Percentiles rank a stretch among this genome's conserved stretches.
phyloP scores from a whole-genome alignment of 2,329 filamentous ascomycete species.

The Penicillium concentricum region DNA sequence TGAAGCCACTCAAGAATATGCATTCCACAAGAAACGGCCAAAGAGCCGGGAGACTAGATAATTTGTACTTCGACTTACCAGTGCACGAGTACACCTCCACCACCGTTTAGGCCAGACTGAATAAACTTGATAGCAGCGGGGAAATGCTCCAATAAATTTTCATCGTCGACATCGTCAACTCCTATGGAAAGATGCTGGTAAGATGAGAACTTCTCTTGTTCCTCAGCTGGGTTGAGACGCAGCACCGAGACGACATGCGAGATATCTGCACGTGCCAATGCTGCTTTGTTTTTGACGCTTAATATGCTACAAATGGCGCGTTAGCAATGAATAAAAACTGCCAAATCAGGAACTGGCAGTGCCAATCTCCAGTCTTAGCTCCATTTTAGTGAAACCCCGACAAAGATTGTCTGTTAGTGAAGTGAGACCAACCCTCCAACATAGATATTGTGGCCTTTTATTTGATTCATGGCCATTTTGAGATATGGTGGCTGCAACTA shows the following conservation, averaged over 20 bases:
- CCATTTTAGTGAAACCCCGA: not conserved
- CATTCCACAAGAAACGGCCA: not conserved
- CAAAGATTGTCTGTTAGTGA: not conserved
- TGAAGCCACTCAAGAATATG: not conserved
- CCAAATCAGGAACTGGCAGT: not conserved
- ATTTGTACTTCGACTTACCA: conserved; percentile 56
- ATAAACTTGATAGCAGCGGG: conserved; percentile 80
- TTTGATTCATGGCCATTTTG: conserved; percentile 56
- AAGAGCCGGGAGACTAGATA: not conserved
- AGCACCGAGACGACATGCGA: conserved; percentile 89
- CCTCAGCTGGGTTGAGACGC: conserved; percentile 58
- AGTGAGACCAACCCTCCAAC: conserved; percentile 66
- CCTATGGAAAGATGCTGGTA: conserved; percentile 77
- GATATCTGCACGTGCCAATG: conserved; percentile 70
- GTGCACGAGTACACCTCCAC: conserved; percentile 64
- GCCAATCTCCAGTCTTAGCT: not conserved
- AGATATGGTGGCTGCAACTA: not conserved
- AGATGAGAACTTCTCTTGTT: conserved; percentile 56
- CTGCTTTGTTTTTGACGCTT: conserved; percentile 68
- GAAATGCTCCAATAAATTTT: conserved; percentile 80
- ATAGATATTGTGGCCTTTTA: conserved; percentile 70
- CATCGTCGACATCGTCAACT: conserved; percentile 86
- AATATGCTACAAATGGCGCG: conserved; percentile 62
- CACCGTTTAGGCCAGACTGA: conserved; percentile 66
- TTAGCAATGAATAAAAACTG: conserved; percentile 8